phyloP scores from a whole-genome alignment of 179 eudicot genomes.

The Dionaea muscipula region DNA sequence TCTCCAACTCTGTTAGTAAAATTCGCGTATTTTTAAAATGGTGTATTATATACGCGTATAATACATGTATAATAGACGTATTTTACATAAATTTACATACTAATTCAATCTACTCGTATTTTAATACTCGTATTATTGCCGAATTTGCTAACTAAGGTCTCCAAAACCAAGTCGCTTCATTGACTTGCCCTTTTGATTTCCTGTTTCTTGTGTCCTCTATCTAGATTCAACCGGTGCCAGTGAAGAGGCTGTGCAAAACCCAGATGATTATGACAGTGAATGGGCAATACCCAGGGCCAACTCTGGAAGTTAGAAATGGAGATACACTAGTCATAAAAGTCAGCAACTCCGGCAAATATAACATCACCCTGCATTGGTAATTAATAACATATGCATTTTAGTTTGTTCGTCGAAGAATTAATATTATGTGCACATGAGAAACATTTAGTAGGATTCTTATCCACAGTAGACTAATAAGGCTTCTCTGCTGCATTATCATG shows the following conservation, averaged over 20 bases:
- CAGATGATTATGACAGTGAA: conserved; percentile 32
- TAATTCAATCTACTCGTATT: no score
- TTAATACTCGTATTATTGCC: no score
- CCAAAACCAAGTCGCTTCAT: not conserved
- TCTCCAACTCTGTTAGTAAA: no score
- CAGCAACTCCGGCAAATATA: conserved; percentile 32
- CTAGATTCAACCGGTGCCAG: conserved; percentile 31
- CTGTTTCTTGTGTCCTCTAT: not conserved
- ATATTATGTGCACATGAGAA: not conserved
- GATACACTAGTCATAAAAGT: conserved; percentile 31
- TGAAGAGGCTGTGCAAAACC: conserved; percentile 32
- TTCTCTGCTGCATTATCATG: no score
- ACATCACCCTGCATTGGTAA: conserved; percentile 38
- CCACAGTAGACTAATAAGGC: not conserved
- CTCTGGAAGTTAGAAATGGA: conserved; percentile 26
- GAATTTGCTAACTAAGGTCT: no score
- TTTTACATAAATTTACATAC: no score
- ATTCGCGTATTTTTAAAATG: no score
- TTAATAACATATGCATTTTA: not conserved
- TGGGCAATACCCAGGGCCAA: conserved; percentile 36
- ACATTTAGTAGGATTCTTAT: not conserved
- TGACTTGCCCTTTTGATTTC: not conserved
- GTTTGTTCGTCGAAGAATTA: not conserved
- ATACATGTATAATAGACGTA: no score
- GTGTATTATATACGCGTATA: no score